phyloP scores from a whole-genome alignment of 2,329 filamentous ascomycete species.

The Monilinia vaccinii-corymbosi region DNA sequence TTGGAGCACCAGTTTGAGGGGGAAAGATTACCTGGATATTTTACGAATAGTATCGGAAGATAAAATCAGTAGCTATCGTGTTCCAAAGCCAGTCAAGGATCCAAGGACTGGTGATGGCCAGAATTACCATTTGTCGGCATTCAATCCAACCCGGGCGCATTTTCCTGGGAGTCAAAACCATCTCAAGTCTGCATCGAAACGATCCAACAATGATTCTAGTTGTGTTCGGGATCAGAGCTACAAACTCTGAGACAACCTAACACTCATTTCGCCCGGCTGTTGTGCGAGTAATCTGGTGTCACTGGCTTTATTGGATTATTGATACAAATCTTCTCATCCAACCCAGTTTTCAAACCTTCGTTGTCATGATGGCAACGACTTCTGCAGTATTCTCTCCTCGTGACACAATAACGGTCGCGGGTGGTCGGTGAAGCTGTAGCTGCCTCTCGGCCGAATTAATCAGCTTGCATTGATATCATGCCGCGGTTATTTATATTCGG shows the following conservation, averaged over 20 bases:
- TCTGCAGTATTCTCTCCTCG: not conserved
- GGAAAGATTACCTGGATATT: not conserved
- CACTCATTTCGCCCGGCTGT: conserved; percentile 4
- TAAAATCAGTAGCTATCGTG: not conserved
- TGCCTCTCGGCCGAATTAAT: not conserved
- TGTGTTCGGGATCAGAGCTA: not conserved
- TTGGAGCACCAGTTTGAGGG: not conserved
- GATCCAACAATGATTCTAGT: not conserved
- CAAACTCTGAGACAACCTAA: conserved; percentile 5
- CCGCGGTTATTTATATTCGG: too few species aligned
- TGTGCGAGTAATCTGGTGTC: conserved; percentile 8
- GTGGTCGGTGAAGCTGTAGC: conserved; percentile 1
- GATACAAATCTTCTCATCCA: conserved; percentile 1
- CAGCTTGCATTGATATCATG: not conserved
- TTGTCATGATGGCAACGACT: conserved; percentile 3
- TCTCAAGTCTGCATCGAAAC: not conserved
- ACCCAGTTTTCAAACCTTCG: not conserved
- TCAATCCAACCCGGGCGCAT: not conserved
- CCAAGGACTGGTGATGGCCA: not conserved
- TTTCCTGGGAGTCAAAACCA: not conserved
- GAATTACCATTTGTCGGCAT: not conserved
- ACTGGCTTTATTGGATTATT: conserved; percentile 7
- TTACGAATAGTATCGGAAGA: not conserved
- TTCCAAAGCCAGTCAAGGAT: not conserved
- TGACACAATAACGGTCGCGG: not conserved